Evolutionary conservation across 495 filamentous ascomycete genomes (phyloP).

Genomic region (Aspergillus leporis): DNA sequence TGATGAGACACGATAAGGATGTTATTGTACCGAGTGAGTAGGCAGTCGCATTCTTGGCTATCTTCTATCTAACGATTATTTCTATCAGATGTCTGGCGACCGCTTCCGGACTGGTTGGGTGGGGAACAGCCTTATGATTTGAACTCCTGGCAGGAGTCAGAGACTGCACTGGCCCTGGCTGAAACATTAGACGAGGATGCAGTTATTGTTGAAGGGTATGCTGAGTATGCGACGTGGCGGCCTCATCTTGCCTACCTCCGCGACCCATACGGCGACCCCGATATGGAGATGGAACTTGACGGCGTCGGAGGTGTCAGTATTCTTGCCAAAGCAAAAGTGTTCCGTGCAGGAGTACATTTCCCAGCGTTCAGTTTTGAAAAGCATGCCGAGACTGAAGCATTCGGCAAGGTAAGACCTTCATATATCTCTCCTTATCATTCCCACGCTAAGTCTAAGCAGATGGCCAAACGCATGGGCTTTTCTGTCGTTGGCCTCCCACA

Average conservation of each 20-base stretch:
- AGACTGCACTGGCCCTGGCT: constrained; percentile 90
- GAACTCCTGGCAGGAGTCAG: constrained; percentile 99
- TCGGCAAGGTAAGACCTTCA: constrained; percentile 77
- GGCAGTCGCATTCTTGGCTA: not conserved
- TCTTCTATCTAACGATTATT: constrained; percentile 13
- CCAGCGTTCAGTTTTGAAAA: constrained; percentile 98
- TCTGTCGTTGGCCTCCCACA: constrained; percentile 97
- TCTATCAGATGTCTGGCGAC: constrained; percentile 89
- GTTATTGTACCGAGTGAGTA: constrained; percentile 98
- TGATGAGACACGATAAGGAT: constrained; percentile 99
- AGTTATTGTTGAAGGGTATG: constrained; percentile 98
- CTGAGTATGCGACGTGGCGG: constrained; percentile 98
- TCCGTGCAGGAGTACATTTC: constrained; percentile 93
- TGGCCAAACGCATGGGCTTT: constrained; percentile 94
- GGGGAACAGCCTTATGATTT: constrained; percentile 98
- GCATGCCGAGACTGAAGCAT: constrained; percentile 97
- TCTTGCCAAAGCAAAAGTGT: constrained; percentile 92
- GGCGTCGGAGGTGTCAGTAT: constrained; percentile 98
- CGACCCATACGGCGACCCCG: constrained; percentile 95
- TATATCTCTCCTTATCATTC: not conserved
- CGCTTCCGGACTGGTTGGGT: constrained; percentile 97
- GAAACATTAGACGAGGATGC: constrained; percentile 97
- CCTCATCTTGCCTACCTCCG: constrained; percentile 96
- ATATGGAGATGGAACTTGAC: constrained; percentile 99
- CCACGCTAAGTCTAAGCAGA: constrained; percentile 57